phyloP scores from a whole-genome alignment of 1,139 yeast species.

The Geotrichum carabidarum region DNA sequence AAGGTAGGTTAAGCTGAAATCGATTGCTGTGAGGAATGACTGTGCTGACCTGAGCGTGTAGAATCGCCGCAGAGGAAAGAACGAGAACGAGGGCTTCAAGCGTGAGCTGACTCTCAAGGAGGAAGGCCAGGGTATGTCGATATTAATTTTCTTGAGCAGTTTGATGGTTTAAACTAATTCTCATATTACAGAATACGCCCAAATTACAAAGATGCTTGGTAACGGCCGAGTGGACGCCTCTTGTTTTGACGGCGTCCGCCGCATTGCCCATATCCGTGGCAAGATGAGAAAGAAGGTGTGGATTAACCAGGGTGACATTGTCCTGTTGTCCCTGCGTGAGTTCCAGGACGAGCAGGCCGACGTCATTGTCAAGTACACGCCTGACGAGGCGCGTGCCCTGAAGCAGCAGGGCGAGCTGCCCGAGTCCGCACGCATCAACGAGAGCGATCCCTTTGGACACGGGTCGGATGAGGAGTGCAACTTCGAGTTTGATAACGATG shows the following conservation, averaged over 20 bases:
- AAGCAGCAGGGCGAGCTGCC: conserved; percentile 96
- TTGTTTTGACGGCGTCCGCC: conserved; percentile 88
- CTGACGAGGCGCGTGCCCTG: conserved; percentile 96
- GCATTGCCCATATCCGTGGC: conserved; percentile 98
- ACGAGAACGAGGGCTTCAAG: conserved; percentile 83
- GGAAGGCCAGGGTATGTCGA: conserved; percentile 61
- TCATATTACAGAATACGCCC: conserved; percentile 67
- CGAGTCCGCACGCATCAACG: conserved; percentile 90
- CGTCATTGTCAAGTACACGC: conserved; percentile 91
- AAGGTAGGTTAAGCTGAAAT: conserved; percentile 9
- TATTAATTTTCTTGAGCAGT: not conserved
- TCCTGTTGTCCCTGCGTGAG: conserved; percentile 91
- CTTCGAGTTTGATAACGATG: conserved; percentile 97
- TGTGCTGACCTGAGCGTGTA: conserved; percentile 33
- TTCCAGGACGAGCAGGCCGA: conserved; percentile 98
- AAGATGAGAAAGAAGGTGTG: conserved; percentile 98
- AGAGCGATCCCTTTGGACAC: conserved; percentile 94
- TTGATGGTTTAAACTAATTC: not conserved
- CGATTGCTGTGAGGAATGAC: not conserved
- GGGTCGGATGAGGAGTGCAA: conserved; percentile 97
- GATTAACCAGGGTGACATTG: conserved; percentile 99
- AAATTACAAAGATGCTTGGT: conserved; percentile 96
- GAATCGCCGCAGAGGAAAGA: conserved; percentile 99
- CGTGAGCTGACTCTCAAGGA: conserved; percentile 89
- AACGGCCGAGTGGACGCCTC: conserved; percentile 93